phyloP scores from a whole-genome alignment of 2,329 filamentous ascomycete species.

The Myotisia sp. region DNA sequence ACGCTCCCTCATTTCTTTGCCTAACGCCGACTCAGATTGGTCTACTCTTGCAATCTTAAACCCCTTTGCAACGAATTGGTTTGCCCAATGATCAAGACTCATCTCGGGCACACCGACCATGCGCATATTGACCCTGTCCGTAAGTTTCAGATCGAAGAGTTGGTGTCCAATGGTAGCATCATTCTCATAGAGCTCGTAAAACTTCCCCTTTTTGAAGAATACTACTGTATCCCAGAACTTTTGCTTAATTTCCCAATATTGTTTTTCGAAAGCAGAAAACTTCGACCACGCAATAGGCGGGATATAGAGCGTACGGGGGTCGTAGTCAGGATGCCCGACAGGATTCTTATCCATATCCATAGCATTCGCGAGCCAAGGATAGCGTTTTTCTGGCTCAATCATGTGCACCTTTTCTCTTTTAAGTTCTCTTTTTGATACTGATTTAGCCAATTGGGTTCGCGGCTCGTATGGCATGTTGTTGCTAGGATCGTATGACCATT shows the following conservation, averaged over 20 bases:
- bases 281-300: constrained; percentile 64
- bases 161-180: constrained; percentile 94
- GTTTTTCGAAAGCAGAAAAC: constrained; percentile 90
- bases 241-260: constrained; percentile 99
- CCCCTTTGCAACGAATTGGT: constrained; percentile 95
- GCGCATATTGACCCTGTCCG: constrained; percentile 96
- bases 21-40: constrained; percentile 88
- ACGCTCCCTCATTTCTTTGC: constrained; percentile 97
- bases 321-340: constrained; percentile 70
- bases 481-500: constrained; percentile 64
- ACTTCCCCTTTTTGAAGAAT: constrained; percentile 99
- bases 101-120: constrained; percentile 98
- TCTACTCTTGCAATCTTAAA: constrained; percentile 95
- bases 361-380: constrained; percentile 78
- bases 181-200: constrained; percentile 96
- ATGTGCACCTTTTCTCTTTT: constrained; percentile 53
- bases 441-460: constrained; percentile 22
- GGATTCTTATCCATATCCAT: constrained; percentile 71
- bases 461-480: constrained; percentile 39
- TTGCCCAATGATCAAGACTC: constrained; percentile 92
- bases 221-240: constrained; percentile 96
- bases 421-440: constrained; percentile 21
- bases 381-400: constrained; percentile 70
- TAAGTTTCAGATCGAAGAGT: constrained; percentile 92
- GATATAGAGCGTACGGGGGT: constrained; percentile 80